Evolutionary conservation across 495 filamentous ascomycete genomes (phyloP).

Genomic region (Penicillium nucicola): DNA sequence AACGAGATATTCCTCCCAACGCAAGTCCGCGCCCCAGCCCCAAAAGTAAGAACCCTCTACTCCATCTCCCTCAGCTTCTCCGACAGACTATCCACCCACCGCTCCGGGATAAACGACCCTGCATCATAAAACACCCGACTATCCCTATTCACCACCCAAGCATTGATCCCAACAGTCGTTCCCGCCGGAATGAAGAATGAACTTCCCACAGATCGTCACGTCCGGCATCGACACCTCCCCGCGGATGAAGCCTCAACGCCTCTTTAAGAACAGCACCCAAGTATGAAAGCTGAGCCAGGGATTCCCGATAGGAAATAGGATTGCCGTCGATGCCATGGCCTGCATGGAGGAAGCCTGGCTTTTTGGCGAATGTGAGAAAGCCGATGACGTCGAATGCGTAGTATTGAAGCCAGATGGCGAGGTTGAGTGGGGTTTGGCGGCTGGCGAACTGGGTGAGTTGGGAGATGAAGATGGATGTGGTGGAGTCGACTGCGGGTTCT

Average conservation of each 20-base stretch:
- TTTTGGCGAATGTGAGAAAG: constrained; percentile 32
- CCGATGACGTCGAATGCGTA: constrained; percentile 47
- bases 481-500: constrained; percentile 35
- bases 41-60: constrained; percentile 48
- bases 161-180: constrained; percentile 55
- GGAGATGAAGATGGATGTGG: constrained; percentile 22
- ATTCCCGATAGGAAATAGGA: constrained; percentile 41
- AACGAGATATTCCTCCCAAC: constrained; percentile 74
- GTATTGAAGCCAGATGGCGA: constrained; percentile 44
- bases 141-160: constrained; percentile 25
- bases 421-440: constrained; percentile 23
- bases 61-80: constrained; percentile 26
- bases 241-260: constrained; percentile 57
- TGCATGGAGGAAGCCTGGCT: constrained; percentile 38
- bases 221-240: constrained; percentile 60
- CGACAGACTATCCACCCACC: constrained; percentile 18
- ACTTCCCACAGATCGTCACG: constrained; percentile 43
- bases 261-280: constrained; percentile 57
- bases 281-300: constrained; percentile 44
- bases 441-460: constrained; percentile 16
- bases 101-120: constrained; percentile 25
- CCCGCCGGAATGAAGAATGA: constrained; percentile 54
- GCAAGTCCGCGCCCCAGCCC: constrained; percentile 60
- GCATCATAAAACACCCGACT: constrained; percentile 19
- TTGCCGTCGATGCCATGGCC: constrained; percentile 36